These are phyloP conservation scores for Elymus sibiricus DNA, from an alignment of 176 grass and related monocot genomes.

Conservation along the genomic window DNA sequence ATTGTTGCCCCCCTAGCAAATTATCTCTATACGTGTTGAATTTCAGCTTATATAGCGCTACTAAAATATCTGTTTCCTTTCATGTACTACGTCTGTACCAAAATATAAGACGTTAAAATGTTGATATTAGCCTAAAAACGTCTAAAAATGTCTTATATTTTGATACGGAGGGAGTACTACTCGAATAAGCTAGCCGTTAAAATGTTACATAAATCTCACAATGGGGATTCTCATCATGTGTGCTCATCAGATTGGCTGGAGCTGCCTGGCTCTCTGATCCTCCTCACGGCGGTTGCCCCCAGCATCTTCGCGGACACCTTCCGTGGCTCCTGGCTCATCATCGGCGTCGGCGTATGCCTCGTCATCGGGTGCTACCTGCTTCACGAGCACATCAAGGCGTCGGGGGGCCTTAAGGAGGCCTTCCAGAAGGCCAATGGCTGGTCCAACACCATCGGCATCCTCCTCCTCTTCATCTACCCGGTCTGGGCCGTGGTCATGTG, in stretches of 20 bases:
- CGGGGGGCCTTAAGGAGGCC: slow-evolving; percentile 79
- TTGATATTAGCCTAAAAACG: no score
- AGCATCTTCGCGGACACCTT: slow-evolving; percentile 55
- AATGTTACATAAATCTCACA: slow-evolving; percentile 8
- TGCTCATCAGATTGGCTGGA: slow-evolving; percentile 81
- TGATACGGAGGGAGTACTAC: no score
- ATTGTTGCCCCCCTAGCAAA: no score
- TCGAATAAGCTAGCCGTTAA: neutral
- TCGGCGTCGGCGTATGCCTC: slow-evolving; percentile 64
- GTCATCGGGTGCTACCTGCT: slow-evolving; percentile 85
- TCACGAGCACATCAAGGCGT: slow-evolving; percentile 81
- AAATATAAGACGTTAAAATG: no score
- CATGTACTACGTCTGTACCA: no score
- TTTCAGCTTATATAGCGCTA: no score
- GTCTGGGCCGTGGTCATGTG: slow-evolving; percentile 56
- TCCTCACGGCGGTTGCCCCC: slow-evolving; percentile 81
- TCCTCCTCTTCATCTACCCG: slow-evolving; percentile 83
- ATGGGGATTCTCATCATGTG: slow-evolving; percentile 3
- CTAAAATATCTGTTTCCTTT: neutral
- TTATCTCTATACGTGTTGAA: no score
- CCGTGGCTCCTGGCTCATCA: slow-evolving; percentile 11
- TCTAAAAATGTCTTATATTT: no score
- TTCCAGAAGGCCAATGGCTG: slow-evolving; percentile 71
- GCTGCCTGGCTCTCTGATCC: slow-evolving; percentile 63
- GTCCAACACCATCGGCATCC: slow-evolving; percentile 77